A percentile compares a stretch with the other conserved stretches of the same genome.
Conservation (phyloP, 768 basidiomycete genomes). For the Phaeotremella fagi region DNA sequence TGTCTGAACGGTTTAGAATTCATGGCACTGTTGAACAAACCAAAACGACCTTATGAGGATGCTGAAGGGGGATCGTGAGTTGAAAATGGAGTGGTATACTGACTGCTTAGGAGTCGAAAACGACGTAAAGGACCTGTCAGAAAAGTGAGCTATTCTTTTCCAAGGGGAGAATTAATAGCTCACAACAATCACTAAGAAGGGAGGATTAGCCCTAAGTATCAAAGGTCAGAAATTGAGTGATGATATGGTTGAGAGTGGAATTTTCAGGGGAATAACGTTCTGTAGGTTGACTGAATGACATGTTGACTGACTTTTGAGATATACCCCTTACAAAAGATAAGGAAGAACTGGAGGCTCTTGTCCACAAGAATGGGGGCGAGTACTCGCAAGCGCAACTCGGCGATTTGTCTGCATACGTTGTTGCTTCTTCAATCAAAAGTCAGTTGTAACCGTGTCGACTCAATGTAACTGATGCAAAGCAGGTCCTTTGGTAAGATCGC, state of each 20-base stretch:
- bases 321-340: slow-evolving; percentile 56
- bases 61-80: slow-evolving; percentile 38
- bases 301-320: too few species aligned
- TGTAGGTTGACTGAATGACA: slow-evolving; percentile 54
- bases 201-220: slow-evolving; percentile 49
- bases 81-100: background rate
- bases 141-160: slow-evolving; percentile 12
- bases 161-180: background rate
- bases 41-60: slow-evolving; percentile 30
- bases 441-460: slow-evolving; percentile 39
- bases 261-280: slow-evolving; percentile 74
- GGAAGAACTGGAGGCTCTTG: slow-evolving; percentile 59
- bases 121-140: slow-evolving; percentile 21
- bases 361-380: slow-evolving; percentile 49
- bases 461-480: background rate
- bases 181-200: slow-evolving; percentile 15
- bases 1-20: slow-evolving; percentile 30
- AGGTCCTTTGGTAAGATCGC: slow-evolving; percentile 48
- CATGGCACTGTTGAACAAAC: slow-evolving; percentile 25
- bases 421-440: slow-evolving; percentile 66
- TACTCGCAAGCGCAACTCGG: slow-evolving; percentile 40
- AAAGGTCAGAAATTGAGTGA: slow-evolving; percentile 61
- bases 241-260: slow-evolving; percentile 58
- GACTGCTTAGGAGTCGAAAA: slow-evolving; percentile 15
- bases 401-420: slow-evolving; percentile 53